These are phyloP conservation scores for Polyplosphaeria fusca DNA, from an alignment of 495 filamentous ascomycete species.

Conservation along the genomic window DNA sequence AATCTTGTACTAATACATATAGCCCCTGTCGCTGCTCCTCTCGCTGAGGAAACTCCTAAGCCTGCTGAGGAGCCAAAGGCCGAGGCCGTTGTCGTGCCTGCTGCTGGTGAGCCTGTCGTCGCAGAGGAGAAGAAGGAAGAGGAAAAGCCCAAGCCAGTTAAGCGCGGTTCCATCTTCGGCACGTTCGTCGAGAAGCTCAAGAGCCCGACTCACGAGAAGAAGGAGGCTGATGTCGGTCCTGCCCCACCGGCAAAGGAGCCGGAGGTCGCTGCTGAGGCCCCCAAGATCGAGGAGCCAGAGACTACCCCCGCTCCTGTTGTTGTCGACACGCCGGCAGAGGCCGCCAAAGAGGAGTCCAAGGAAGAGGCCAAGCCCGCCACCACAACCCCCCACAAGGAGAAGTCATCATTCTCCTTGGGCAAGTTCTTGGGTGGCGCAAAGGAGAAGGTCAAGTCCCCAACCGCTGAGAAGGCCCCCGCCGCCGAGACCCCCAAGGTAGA, in stretches of 20 bases:
- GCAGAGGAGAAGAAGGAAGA: constrained; percentile 30
- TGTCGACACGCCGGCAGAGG: constrained; percentile 14
- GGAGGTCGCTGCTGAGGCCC: constrained; percentile 30
- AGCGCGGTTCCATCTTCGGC: constrained; percentile 45
- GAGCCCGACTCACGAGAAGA: constrained; percentile 43
- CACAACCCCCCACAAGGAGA: constrained; percentile 31
- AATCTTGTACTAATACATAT: background rate
- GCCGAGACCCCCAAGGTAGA: constrained; percentile 10
- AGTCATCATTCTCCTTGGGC: constrained; percentile 30
- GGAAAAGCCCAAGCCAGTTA: constrained; percentile 38
- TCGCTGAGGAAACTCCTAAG: constrained; percentile 35
- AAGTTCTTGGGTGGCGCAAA: constrained; percentile 29
- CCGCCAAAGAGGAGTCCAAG: constrained; percentile 35
- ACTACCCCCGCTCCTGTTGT: constrained; percentile 10
- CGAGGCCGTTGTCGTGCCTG: constrained; percentile 37
- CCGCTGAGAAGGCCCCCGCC: constrained; percentile 26
- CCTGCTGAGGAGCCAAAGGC: constrained; percentile 35
- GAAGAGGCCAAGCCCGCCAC: constrained; percentile 36
- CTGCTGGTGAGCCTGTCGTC: constrained; percentile 24
- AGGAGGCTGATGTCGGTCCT: constrained; percentile 40
- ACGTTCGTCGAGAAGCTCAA: constrained; percentile 39
- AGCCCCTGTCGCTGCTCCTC: constrained; percentile 27
- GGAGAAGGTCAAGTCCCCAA: constrained; percentile 33
- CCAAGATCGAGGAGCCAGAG: constrained; percentile 29
- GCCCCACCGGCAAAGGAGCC: constrained; percentile 38